These are phyloP conservation scores for Syzygium aqueum DNA, from an alignment of 345 rosid genomes.

Conservation along the genomic window DNA sequence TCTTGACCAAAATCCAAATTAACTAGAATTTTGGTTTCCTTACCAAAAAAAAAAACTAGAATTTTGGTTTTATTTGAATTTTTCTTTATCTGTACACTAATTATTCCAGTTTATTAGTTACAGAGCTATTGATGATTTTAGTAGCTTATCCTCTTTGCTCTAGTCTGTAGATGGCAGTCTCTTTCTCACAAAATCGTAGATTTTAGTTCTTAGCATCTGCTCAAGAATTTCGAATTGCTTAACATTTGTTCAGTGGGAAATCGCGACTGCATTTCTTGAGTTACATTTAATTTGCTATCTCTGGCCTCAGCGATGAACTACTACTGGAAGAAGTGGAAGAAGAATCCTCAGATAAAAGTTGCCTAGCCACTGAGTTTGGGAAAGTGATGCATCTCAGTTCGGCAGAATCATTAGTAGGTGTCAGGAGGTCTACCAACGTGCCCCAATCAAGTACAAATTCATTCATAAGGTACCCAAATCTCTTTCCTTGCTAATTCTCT, in stretches of 20 bases:
- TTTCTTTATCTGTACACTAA: not conserved
- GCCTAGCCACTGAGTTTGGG: constrained; percentile 49
- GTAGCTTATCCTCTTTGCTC: not conserved
- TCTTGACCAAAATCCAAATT: not conserved
- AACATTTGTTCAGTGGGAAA: not conserved
- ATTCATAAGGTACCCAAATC: constrained; percentile 48
- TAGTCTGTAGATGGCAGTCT: not conserved
- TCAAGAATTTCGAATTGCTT: not conserved
- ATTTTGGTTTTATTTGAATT: not conserved
- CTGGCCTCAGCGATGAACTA: constrained; percentile 61
- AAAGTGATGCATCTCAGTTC: constrained; percentile 63
- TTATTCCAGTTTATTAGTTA: not conserved
- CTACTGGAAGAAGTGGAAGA: constrained; percentile 95
- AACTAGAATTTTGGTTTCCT: not conserved
- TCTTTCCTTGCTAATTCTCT: not conserved
- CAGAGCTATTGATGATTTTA: not conserved
- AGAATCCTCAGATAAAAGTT: constrained; percentile 52
- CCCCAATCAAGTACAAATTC: constrained; percentile 37
- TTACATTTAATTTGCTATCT: not conserved
- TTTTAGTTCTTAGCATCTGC: not conserved
- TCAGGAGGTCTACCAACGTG: constrained; percentile 38
- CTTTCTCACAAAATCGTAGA: not conserved
- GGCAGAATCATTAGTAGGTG: constrained; percentile 39
- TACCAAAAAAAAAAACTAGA: no score
- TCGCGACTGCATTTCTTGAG: not conserved